phyloP scores from a whole-genome alignment of 2,329 filamentous ascomycete genomes.

The Gremmenia infestans region DNA sequence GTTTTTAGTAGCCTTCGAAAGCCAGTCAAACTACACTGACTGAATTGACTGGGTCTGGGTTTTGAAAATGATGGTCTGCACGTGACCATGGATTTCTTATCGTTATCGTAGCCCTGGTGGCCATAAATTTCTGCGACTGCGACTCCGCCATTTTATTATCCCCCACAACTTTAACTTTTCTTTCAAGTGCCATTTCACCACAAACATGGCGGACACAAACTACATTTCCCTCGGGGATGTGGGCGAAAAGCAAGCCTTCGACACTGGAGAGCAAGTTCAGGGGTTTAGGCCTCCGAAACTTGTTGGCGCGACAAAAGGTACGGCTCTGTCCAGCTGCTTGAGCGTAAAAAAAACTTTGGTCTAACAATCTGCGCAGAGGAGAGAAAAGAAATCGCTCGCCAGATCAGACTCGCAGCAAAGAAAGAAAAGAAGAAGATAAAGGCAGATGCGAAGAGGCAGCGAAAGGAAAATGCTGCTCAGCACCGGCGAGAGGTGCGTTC shows the following conservation, averaged over 20 bases:
- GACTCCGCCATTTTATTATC: background rate
- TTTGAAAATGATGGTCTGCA: background rate
- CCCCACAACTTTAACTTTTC: background rate
- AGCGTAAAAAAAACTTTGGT: background rate
- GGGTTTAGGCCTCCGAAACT: background rate
- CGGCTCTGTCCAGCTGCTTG: background rate
- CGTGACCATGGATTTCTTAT: conserved; percentile 4
- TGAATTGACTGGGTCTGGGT: no score
- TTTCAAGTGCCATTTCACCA: background rate
- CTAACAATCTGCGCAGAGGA: conserved; percentile 15
- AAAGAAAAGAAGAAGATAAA: conserved; percentile 28
- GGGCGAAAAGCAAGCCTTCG: background rate
- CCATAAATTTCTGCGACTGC: conserved; percentile 1
- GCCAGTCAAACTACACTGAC: no score
- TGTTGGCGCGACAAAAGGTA: conserved; percentile 8
- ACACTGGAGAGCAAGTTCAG: background rate
- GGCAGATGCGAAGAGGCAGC: conserved; percentile 23
- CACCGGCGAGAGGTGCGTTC: conserved; percentile 20
- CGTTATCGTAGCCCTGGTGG: background rate
- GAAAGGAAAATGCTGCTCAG: conserved; percentile 23
- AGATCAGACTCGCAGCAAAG: conserved; percentile 17
- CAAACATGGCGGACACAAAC: conserved; percentile 6
- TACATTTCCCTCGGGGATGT: conserved; percentile 11
- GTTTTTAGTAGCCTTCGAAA: no score
- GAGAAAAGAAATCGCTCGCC: conserved; percentile 19